A percentile compares a stretch with the other conserved stretches of the same genome.
Evolutionary conservation across 495 filamentous ascomycete species (phyloP).

Genomic region (Penicillium mononematosum): DNA sequence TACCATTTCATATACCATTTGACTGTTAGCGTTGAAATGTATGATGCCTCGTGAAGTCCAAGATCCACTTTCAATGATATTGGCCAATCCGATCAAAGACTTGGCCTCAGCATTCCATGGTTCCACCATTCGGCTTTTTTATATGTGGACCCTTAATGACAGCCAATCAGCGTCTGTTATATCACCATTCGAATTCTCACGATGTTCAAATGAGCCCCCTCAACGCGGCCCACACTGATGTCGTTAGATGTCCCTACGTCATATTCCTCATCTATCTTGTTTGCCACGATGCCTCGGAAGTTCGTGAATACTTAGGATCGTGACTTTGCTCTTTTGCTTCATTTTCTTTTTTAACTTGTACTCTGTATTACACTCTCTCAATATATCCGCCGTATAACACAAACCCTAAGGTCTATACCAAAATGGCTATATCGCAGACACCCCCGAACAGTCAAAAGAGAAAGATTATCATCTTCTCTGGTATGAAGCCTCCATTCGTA

Average conservation of each 20-base stretch:
- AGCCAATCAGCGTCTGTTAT: constrained; percentile 1
- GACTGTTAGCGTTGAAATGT: background rate
- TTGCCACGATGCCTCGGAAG: background rate
- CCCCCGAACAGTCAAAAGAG: constrained; percentile 18
- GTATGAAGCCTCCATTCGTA: constrained; percentile 10
- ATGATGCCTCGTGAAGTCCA: constrained; percentile 8
- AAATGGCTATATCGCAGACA: constrained; percentile 24
- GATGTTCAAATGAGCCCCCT: constrained; percentile 1
- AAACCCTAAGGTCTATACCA: constrained; percentile 1
- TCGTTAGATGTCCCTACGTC: constrained; percentile 6
- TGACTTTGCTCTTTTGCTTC: background rate
- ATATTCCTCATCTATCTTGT: constrained; percentile 7
- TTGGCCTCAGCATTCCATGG: background rate
- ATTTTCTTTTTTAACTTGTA: background rate
- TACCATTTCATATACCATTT: background rate
- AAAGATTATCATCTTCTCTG: constrained; percentile 37
- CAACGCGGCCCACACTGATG: constrained; percentile 9
- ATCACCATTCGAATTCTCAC: constrained; percentile 1
- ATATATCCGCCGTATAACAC: background rate
- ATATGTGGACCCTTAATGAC: background rate
- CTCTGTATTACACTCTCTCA: background rate
- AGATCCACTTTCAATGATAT: background rate
- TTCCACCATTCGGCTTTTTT: constrained; percentile 3
- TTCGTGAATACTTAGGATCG: constrained; percentile 1
- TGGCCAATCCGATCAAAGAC: background rate